A percentile compares a stretch with the other conserved stretches of the same genome.
Evolutionary conservation across 2,329 filamentous ascomycete species (phyloP).

Genomic region (Pseudogymnoascus sp.): DNA sequence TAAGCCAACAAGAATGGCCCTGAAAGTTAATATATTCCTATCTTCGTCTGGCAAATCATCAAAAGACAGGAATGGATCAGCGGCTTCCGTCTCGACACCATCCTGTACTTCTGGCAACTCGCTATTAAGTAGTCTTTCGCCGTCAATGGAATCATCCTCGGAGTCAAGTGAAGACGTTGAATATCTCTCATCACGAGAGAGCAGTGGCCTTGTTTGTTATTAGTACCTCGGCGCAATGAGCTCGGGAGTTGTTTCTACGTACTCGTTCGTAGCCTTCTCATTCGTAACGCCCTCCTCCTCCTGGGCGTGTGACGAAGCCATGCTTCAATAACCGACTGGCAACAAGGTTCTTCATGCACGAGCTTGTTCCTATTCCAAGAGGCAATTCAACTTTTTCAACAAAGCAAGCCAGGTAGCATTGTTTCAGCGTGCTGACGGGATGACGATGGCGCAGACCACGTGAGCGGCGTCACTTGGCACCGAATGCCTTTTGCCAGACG

Average conservation of each 20-base stretch:
- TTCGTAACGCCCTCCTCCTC: background rate
- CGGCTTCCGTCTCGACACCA: background rate
- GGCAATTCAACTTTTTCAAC: background rate
- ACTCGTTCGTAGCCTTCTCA: constrained; percentile 4
- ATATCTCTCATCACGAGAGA: background rate
- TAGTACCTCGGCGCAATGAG: background rate
- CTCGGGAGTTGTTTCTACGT: background rate
- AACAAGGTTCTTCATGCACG: background rate
- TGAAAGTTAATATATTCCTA: constrained; percentile 1
- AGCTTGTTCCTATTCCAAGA: background rate
- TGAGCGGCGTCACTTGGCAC: background rate
- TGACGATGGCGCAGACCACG: background rate
- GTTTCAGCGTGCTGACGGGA: background rate
- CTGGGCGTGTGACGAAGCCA: background rate
- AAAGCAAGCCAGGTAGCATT: background rate
- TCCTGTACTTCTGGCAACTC: background rate
- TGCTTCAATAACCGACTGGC: background rate
- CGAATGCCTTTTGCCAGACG: background rate
- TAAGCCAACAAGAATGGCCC: background rate
- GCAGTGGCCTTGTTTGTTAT: background rate
- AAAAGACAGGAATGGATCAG: background rate
- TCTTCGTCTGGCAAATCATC: constrained; percentile 5
- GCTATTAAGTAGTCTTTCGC: background rate
- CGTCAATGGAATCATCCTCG: background rate
- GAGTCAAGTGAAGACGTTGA: background rate